Evolutionary conservation across 202 grass and related monocot genomes (phyloP).

Genomic region (Cymbopogon flexuosus): DNA sequence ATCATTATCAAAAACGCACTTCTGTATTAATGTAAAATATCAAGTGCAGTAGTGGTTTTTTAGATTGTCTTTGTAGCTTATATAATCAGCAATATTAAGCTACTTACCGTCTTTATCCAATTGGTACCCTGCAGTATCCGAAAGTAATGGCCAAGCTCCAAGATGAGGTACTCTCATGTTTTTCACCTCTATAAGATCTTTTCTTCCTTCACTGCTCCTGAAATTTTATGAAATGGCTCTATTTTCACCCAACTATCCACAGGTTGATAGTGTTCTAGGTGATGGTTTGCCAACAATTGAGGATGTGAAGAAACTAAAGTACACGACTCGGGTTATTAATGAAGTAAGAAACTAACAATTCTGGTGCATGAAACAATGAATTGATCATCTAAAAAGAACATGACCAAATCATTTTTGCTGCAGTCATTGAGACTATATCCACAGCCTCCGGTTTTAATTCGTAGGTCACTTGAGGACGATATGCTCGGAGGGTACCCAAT

Average conservation of each 20-base stretch:
- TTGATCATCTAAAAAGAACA: slow-evolving; percentile 4
- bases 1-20: neutral
- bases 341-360: slow-evolving; percentile 53
- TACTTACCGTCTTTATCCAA: neutral
- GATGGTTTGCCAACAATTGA: slow-evolving; percentile 73
- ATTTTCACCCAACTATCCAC: slow-evolving; percentile 23
- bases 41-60: neutral
- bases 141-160: slow-evolving; percentile 81
- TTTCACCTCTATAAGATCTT: slow-evolving; percentile 25
- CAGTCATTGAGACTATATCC: slow-evolving; percentile 96
- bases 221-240: slow-evolving; percentile 7
- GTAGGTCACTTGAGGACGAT: slow-evolving; percentile 86
- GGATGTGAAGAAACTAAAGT: slow-evolving; percentile 86
- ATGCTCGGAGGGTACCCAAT: slow-evolving; percentile 78
- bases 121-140: slow-evolving; percentile 59
- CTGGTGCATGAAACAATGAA: neutral
- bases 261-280: slow-evolving; percentile 86
- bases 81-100: neutral
- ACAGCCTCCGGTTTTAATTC: slow-evolving; percentile 90
- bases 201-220: neutral
- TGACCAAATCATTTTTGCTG: slow-evolving; percentile 29
- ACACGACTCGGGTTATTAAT: slow-evolving; percentile 91
- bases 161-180: slow-evolving; percentile 57
- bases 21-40: slow-evolving; percentile 10
- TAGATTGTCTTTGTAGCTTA: neutral